Conservation (phyloP, 139 green algal species). For the Spirogloea muscicola region DNA sequence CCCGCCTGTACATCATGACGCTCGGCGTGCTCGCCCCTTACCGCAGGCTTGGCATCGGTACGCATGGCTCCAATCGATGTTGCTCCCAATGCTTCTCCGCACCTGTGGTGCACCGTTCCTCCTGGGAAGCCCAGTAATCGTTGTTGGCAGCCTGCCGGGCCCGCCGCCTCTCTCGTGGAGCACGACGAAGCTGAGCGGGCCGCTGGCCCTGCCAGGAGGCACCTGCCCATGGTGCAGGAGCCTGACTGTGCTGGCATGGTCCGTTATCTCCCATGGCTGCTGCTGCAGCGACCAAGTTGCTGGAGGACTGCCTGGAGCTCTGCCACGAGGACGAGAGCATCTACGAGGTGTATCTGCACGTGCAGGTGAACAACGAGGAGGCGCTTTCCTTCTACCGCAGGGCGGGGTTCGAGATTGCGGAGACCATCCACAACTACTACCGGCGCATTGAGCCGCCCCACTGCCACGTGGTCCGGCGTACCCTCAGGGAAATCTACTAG, state of each 20-base stretch:
- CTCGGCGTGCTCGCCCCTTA: slow-evolving; percentile 84
- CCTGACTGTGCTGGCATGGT: too few species aligned
- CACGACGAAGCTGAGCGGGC: too few species aligned
- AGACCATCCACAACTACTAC: slow-evolving; percentile 66
- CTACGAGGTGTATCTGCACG: slow-evolving; percentile 68
- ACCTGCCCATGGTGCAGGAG: too few species aligned
- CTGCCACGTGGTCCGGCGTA: slow-evolving; percentile 40
- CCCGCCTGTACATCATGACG: slow-evolving; percentile 80
- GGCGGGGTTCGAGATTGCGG: slow-evolving; percentile 56
- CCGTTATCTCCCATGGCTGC: too few species aligned
- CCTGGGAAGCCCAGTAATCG: too few species aligned
- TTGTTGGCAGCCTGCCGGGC: too few species aligned
- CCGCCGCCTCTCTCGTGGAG: too few species aligned
- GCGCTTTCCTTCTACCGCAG: slow-evolving; percentile 67
- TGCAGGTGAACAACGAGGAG: slow-evolving; percentile 71
- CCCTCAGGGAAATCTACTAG: too few species aligned
- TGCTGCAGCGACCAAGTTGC: slow-evolving; percentile 54
- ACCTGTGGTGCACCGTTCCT: too few species aligned
- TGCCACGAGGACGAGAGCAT: slow-evolving; percentile 53
- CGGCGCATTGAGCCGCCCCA: slow-evolving; percentile 59
- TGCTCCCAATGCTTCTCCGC: too few species aligned
- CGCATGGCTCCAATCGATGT: too few species aligned
- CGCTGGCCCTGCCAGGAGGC: too few species aligned
- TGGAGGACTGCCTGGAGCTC: slow-evolving; percentile 51
- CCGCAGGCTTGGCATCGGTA: slow-evolving; percentile 65